Evolutionary conservation across 331 rosid species (phyloP), one percentile per base, ranked within the genome.

Genomic region (Pyracantha coccinea): DNA sequence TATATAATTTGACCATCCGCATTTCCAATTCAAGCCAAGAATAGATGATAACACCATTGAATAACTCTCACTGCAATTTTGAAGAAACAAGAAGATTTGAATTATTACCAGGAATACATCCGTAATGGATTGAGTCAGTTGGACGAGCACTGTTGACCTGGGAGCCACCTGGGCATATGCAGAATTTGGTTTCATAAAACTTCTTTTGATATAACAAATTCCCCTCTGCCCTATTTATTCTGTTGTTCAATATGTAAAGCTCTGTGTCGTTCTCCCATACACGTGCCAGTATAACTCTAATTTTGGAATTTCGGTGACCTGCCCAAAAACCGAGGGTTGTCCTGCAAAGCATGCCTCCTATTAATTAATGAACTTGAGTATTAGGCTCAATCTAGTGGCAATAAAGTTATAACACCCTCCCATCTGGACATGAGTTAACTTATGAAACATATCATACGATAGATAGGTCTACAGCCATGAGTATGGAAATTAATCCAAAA

Each of bases 91-190:
- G 45, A 21, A 69, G 24, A 44, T 7, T 31, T 65, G 69, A 54
- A 60, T 41, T 77, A 90, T 83, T 73, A 95, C 99, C 99, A 23
- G 99, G 99, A 62, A 90, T 87, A 85, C 99, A 95, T 79, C 99
- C 99, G 80, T 89, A 95, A 84, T 95, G 99, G 78, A 95, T 95
- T 75, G 97, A 89, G 75, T 95, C 99, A 31, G 93, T 77, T 76
- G 90, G 89, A 47, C 99, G 97, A 71, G 99, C 97, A 82, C 99
- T 95, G 74, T 95, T 95, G 73, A 95, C 99, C 82, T 95, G 97
- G 44, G 99, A 95, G 74, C 99, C 99, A 47, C 99, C 97, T 53
- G 99, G 99, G 85, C 99, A 95, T 75, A 95, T 90, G 82, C 97
- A 95, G 79, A 89, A 92, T 79, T 90, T 95, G 32, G 88, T 95